Evolutionary conservation across 306 rosid species (phyloP), one percentile per base, ranked within the genome.

Genomic region (Malus orientalis): DNA sequence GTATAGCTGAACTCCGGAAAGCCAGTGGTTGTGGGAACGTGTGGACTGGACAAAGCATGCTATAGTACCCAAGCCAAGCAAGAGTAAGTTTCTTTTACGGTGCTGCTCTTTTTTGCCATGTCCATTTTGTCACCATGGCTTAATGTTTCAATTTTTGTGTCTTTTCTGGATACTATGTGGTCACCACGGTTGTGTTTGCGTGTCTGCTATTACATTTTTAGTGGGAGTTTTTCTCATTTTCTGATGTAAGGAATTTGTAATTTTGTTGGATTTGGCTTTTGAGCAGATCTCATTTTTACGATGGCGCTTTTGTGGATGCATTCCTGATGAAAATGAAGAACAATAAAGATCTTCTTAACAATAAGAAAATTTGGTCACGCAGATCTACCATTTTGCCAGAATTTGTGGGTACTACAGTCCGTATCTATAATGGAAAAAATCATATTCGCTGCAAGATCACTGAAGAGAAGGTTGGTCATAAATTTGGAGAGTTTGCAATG

Each of bases 61-160:
- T 89, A 89, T 47, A 88, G 91, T 33, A 74, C 86, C 54, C 88
- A 84, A 70, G 77, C 78, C 72, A 87, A 87, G 85, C 94, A 87
- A 84, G 90, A 84, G 94, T 89, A 87, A 77, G 85, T 36, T 40
- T 22, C n/a, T 8, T 0, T 47, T 36, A 47, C 19, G 16, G 20
- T 49, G 25, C 33, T 66, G 25, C 7, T 27, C 73, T 36, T 29
- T 77, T 29, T 3, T 30, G 44, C 67, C 18, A n/a, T 54, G 57
- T 13, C 19, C 20, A 20, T 12, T 6, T 68, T 40, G 16, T 58
- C n/a, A 10, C 67, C 42, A 18, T 67, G 42, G 19, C 4, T 58
- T 57, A 20, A 12, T 57, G 20, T 20, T 13, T 54, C 57, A 45
- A n/a, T 13, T n/a, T 8, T 73, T 73, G 7, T 47, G 54, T 49